Evolutionary conservation across 805 yeast genomes (phyloP), one percentile per base, ranked within the genome.

Genomic region (Candida awuae): DNA sequence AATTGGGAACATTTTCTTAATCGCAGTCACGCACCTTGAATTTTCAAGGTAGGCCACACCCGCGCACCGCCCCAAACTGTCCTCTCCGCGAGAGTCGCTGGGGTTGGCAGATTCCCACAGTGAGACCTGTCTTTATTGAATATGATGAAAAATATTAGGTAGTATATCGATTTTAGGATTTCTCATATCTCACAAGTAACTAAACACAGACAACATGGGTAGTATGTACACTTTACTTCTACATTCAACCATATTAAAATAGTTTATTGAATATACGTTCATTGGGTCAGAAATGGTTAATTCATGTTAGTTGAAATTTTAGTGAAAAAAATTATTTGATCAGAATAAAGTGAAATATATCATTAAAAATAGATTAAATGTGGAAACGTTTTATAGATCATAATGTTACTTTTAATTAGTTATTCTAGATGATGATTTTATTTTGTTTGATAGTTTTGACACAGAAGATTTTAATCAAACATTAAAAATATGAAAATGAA

Each of bases 151-250:
- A 20, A 22, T 19, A 20, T 18, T n/a, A 20, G 10, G 18, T 6
- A 6, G 16, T 20, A 22, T 17, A 15, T 17, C 5, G 9, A 17
- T 13, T 10, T 5, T 17, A 10, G 6, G 5, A 32, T 21, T 13
- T 15, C 13, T 27, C 18, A 6, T 34, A 21, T 23, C 13, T 19
- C 17, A 31, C 29, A 36, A 20, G 19, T 37, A 32, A 33, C 27
- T 13, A 39, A 27, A 42, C 37, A 42, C 36, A 42, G 65, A 62
- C 67, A 76, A 64, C 69, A 78, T 78, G 85, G 70, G 83, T 75
- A 78, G 85, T 78, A 78, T 70, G 85, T 78, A 72, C 37, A 21
- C 41, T 4, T 16, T 15, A n/a, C n/a, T n/a, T n/a, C n/a, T n/a
- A n/a, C n/a, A n/a, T n/a, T n/a, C n/a, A n/a, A n/a, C n/a, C n/a